Percentiles rank a stretch among this genome's conserved stretches.
Evolutionary conservation across 805 yeast species (phyloP).

Genomic region (Kuraishia cidri): DNA sequence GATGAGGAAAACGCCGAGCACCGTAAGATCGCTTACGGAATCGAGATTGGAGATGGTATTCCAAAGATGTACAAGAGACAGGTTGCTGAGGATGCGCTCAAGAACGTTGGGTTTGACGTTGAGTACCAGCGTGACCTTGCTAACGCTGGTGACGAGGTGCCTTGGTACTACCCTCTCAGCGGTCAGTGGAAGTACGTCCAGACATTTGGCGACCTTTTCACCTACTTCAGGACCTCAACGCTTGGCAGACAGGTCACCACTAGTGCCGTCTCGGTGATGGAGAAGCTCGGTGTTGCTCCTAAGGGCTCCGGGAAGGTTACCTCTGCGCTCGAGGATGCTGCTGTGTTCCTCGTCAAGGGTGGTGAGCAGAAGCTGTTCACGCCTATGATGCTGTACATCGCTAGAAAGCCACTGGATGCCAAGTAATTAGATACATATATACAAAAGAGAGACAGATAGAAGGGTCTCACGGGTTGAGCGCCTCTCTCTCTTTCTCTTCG

Average conservation of each 20-base stretch:
- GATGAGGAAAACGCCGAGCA: slow-evolving; percentile 85
- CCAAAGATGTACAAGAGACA: slow-evolving; percentile 88
- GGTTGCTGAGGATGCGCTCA: slow-evolving; percentile 84
- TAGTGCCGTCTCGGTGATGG: slow-evolving; percentile 71
- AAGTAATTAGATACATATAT: slow-evolving; percentile 3
- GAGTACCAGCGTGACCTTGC: slow-evolving; percentile 77
- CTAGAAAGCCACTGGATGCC: slow-evolving; percentile 60
- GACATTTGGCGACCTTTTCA: slow-evolving; percentile 64
- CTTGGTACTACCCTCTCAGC: slow-evolving; percentile 96
- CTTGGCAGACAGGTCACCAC: slow-evolving; percentile 86
- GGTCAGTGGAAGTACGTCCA: slow-evolving; percentile 92
- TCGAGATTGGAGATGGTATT: slow-evolving; percentile 97
- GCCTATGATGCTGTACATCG: slow-evolving; percentile 94
- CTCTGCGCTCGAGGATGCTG: slow-evolving; percentile 92
- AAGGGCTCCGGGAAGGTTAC: slow-evolving; percentile 88
- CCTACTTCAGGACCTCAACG: slow-evolving; percentile 81
- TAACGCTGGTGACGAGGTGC: slow-evolving; percentile 69
- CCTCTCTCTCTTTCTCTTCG: too few relatives aligned
- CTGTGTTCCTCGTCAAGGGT: slow-evolving; percentile 89
- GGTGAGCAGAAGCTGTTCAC: slow-evolving; percentile 87
- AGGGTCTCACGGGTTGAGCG: too few relatives aligned
- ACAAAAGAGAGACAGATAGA: too few relatives aligned
- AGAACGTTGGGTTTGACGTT: slow-evolving; percentile 80
- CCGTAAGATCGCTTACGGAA: slow-evolving; percentile 92
- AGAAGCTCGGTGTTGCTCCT: slow-evolving; percentile 83